Evolutionary conservation across 352 stramenopile genomes (phyloP).

Genomic region (Globisporangium apiculatum): DNA sequence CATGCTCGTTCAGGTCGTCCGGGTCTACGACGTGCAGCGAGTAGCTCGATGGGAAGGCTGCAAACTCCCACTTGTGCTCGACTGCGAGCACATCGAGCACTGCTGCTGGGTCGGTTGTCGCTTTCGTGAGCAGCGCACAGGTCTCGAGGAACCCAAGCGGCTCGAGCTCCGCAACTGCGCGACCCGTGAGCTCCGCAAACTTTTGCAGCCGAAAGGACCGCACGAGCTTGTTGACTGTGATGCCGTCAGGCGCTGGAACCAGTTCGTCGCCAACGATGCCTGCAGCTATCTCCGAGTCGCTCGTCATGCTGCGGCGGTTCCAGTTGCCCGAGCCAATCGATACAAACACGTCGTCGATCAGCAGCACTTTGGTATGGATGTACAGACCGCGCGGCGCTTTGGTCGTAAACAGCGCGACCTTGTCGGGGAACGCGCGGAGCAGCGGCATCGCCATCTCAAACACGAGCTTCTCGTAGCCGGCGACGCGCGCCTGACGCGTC

Average conservation of each 20-base stretch:
- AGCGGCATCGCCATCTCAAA: slow-evolving; percentile 58
- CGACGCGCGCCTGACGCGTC: slow-evolving; percentile 24
- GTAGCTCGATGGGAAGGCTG: slow-evolving; percentile 24
- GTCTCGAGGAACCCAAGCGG: slow-evolving; percentile 13
- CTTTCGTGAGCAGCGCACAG: slow-evolving; percentile 26
- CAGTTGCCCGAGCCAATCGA: slow-evolving; percentile 89
- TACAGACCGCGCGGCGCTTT: slow-evolving; percentile 47
- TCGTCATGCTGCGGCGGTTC: slow-evolving; percentile 85
- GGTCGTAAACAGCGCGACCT: slow-evolving; percentile 53
- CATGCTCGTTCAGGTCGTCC: slow-evolving; percentile 15
- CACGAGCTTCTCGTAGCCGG: slow-evolving; percentile 58
- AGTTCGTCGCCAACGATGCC: slow-evolving; percentile 32
- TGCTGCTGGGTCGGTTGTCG: slow-evolving; percentile 5
- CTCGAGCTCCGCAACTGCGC: slow-evolving; percentile 11
- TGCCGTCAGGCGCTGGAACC: background rate
- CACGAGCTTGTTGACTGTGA: slow-evolving; percentile 27
- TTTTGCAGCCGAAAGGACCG: slow-evolving; percentile 46
- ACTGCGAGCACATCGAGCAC: slow-evolving; percentile 34
- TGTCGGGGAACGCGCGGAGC: slow-evolving; percentile 36
- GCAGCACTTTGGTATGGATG: slow-evolving; percentile 72
- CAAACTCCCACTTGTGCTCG: slow-evolving; percentile 22
- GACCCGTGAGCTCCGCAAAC: slow-evolving; percentile 39
- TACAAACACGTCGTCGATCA: slow-evolving; percentile 81
- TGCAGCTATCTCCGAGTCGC: slow-evolving; percentile 54
- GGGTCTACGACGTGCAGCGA: slow-evolving; percentile 33